Evolutionary conservation across 352 stramenopile species (phyloP).

Genomic region (Aphanomyces invadans): DNA sequence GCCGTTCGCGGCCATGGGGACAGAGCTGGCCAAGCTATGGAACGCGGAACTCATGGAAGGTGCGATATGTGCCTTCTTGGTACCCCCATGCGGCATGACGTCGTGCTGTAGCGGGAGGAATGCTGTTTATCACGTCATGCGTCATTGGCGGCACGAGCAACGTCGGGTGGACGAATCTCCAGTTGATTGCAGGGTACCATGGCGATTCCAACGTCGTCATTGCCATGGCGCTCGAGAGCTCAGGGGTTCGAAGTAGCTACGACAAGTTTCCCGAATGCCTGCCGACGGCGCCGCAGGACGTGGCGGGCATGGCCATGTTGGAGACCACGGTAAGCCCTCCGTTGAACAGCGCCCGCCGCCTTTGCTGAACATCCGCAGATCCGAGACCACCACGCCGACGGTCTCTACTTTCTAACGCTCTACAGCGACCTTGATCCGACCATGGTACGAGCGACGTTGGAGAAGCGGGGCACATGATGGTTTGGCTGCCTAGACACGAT

Average conservation of each 20-base stretch:
- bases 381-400: slow-evolving; percentile 2
- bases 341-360: no score
- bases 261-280: slow-evolving; percentile 11
- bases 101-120: neutral
- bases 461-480: no score
- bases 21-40: slow-evolving; percentile 3
- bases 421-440: slow-evolving; percentile 18
- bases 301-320: slow-evolving; percentile 22
- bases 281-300: neutral
- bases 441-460: neutral
- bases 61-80: no score
- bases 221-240: no score
- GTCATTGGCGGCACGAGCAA: slow-evolving; percentile 1
- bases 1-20: neutral
- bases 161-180: slow-evolving; percentile 13
- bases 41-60: slow-evolving; percentile 3
- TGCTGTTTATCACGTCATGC: slow-evolving; percentile 12
- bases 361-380: no score
- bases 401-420: slow-evolving; percentile 19
- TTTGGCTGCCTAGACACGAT: neutral
- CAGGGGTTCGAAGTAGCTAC: neutral
- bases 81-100: no score
- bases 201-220: neutral
- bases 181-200: slow-evolving; percentile 15
- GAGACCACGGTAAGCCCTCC: slow-evolving; percentile 17